Conservation (phyloP, 768 basidiomycete species). For the Serendipita indica region DNA sequence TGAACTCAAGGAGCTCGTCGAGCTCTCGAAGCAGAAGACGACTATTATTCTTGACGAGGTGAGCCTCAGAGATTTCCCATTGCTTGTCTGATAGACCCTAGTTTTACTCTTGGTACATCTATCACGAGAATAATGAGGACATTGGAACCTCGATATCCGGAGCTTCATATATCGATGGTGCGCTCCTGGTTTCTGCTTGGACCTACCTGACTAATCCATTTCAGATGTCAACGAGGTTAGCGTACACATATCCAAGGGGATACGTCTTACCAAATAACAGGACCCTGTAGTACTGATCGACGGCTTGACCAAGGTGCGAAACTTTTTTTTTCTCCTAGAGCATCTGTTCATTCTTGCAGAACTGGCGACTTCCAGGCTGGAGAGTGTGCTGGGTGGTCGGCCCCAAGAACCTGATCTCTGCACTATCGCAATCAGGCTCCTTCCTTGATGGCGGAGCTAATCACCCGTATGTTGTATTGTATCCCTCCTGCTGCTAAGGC, state of each 20-base stretch:
- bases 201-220: neutral
- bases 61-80: slow-evolving; percentile 13
- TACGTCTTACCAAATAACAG: slow-evolving; percentile 20
- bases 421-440: slow-evolving; percentile 82
- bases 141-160: slow-evolving; percentile 68
- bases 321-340: neutral
- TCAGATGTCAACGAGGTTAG: slow-evolving; percentile 58
- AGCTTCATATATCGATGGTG: slow-evolving; percentile 56
- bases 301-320: slow-evolving; percentile 71
- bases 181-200: neutral
- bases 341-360: slow-evolving; percentile 35
- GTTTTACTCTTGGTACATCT: slow-evolving; percentile 95
- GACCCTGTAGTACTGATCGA: slow-evolving; percentile 79
- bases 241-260: neutral
- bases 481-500: slow-evolving; percentile 1
- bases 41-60: slow-evolving; percentile 81
- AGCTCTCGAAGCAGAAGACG: slow-evolving; percentile 56
- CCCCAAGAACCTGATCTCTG: slow-evolving; percentile 75
- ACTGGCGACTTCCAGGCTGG: slow-evolving; percentile 93
- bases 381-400: slow-evolving; percentile 81
- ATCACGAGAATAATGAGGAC: slow-evolving; percentile 61
- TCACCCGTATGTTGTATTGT: slow-evolving; percentile 50
- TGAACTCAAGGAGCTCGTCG: slow-evolving; percentile 67
- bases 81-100: slow-evolving; percentile 20
- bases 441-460: slow-evolving; percentile 93